Evolutionary conservation across 139 green algal species (phyloP).

Genomic region (Microglena sp.): DNA sequence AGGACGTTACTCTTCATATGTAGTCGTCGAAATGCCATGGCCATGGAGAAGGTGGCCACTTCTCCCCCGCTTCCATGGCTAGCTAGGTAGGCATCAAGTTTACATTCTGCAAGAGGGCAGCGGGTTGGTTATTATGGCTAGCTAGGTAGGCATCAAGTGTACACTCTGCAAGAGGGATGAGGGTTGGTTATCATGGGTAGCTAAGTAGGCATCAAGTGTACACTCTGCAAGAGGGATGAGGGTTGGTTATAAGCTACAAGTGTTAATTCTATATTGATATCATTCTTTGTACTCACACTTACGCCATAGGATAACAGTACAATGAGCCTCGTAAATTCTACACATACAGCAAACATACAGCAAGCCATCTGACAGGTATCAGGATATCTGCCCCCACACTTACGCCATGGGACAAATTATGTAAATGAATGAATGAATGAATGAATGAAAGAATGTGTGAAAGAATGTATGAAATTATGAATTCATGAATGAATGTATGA

Average conservation of each 20-base stretch:
- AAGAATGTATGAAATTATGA: neutral
- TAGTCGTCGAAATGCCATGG: conserved; percentile 42
- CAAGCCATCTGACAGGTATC: too few species aligned
- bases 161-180: conserved; percentile 31
- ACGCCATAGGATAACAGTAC: too few species aligned
- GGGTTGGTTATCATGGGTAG: too few species aligned
- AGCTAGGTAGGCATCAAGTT: conserved; percentile 35
- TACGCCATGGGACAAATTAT: neutral
- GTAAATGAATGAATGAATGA: neutral
- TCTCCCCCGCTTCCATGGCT: neutral
- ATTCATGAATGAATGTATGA: neutral
- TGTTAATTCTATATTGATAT: too few species aligned
- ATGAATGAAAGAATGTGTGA: neutral
- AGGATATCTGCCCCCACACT: too few species aligned
- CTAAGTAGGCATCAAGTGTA: conserved; percentile 37
- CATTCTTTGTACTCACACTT: too few species aligned
- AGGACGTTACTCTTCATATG: conserved; percentile 50
- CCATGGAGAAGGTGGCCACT: conserved; percentile 21
- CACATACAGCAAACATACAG: too few species aligned
- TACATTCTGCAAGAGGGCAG: conserved; percentile 35
- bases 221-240: conserved; percentile 30
- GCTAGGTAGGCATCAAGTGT: conserved; percentile 39
- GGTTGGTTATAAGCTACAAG: too few species aligned
- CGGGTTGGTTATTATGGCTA: too few species aligned
- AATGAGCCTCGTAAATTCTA: too few species aligned